Percentiles rank a stretch among this genome's conserved stretches.
phyloP scores from a whole-genome alignment of 2,329 filamentous ascomycete species.

The Coleophoma cylindrospora region DNA sequence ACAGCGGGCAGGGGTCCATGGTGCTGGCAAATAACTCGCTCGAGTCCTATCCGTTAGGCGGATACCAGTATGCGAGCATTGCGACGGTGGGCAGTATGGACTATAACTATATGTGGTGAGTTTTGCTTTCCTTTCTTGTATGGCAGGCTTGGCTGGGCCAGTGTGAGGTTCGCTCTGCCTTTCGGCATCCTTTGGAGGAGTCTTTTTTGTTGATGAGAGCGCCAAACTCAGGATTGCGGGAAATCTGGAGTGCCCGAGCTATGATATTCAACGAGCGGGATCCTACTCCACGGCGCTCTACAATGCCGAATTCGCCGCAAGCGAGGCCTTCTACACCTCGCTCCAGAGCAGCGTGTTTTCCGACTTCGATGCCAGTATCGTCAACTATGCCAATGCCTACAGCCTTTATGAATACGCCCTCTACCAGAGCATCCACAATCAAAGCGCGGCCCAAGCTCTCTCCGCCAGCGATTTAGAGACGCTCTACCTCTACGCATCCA shows the following conservation, averaged over 20 bases:
- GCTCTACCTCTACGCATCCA: slow-evolving; percentile 59
- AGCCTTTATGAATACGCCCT: slow-evolving; percentile 55
- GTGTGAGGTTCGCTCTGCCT: too few relatives aligned
- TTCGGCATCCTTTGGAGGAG: too few relatives aligned
- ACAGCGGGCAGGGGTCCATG: slow-evolving; percentile 9
- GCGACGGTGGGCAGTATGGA: slow-evolving; percentile 43
- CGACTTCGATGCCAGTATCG: slow-evolving; percentile 4
- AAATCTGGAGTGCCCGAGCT: slow-evolving; percentile 16
- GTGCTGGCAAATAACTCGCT: slow-evolving; percentile 53
- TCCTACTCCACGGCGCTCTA: slow-evolving; percentile 5
- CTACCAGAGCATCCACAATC: slow-evolving; percentile 49
- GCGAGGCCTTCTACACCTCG: slow-evolving; percentile 15
- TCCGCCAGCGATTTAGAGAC: slow-evolving; percentile 43
- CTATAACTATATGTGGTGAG: slow-evolving; percentile 40
- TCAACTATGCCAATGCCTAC: slow-evolving; percentile 38
- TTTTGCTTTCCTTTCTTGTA: slow-evolving; percentile 1
- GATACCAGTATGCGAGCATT: slow-evolving; percentile 77
- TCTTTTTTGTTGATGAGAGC: too few relatives aligned
- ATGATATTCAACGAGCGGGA: slow-evolving; percentile 8
- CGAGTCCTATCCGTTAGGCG: slow-evolving; percentile 62
- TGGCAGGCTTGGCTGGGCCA: too few relatives aligned
- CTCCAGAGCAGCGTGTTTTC: slow-evolving; percentile 15
- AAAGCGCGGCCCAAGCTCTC: slow-evolving; percentile 27
- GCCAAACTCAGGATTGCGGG: slow-evolving; percentile 16
- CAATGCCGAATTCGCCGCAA: slow-evolving; percentile 1